phyloP scores from a whole-genome alignment of 176 grass and related monocot species.

The Oryza nivara region DNA sequence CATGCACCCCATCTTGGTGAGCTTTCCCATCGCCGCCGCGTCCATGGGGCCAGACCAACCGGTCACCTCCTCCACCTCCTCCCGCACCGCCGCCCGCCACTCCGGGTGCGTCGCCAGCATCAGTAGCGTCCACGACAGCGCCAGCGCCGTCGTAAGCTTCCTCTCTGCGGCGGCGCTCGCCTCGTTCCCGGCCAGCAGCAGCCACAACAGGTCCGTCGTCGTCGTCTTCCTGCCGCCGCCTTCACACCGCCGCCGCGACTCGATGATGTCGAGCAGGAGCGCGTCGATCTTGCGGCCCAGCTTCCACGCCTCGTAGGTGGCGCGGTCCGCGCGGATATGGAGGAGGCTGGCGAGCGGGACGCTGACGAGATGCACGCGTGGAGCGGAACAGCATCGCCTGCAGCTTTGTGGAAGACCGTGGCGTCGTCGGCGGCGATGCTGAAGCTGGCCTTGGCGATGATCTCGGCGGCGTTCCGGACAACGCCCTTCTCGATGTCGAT shows the following conservation, averaged over 20 bases:
- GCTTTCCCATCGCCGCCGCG: slow-evolving; percentile 37
- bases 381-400: slow-evolving; percentile 70
- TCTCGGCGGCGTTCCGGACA: slow-evolving; percentile 67
- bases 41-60: background rate
- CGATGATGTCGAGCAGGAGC: slow-evolving; percentile 61
- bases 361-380: slow-evolving; percentile 55
- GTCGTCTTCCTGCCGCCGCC: background rate
- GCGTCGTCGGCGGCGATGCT: slow-evolving; percentile 48
- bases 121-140: slow-evolving; percentile 76
- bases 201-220: slow-evolving; percentile 55
- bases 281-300: slow-evolving; percentile 80
- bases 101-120: slow-evolving; percentile 73
- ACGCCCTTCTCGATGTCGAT: slow-evolving; percentile 62
- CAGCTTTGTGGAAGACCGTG: slow-evolving; percentile 64
- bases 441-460: slow-evolving; percentile 83
- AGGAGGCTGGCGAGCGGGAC: slow-evolving; percentile 68
- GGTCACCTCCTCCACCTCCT: slow-evolving; percentile 45
- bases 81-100: slow-evolving; percentile 66
- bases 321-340: slow-evolving; percentile 1
- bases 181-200: slow-evolving; percentile 58
- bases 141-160: slow-evolving; percentile 62
- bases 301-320: slow-evolving; percentile 63
- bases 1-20: slow-evolving; percentile 81
- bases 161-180: slow-evolving; percentile 1
- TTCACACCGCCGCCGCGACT: background rate